Conservation (phyloP, 345 rosid genomes). For the Alliaria petiolata region DNA sequence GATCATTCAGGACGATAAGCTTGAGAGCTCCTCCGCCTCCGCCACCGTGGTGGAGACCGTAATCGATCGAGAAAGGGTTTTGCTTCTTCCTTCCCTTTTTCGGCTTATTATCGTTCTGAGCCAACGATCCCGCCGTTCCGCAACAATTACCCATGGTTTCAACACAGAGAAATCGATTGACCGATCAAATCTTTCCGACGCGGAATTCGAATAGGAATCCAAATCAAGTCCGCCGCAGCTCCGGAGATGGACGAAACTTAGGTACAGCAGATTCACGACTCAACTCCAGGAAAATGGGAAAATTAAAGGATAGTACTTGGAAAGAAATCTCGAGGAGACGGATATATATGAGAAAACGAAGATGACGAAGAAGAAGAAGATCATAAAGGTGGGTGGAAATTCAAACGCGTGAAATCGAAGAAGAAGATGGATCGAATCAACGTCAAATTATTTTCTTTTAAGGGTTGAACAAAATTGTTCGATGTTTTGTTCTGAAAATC, state of each 20-base stretch:
- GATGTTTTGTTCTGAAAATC: neutral
- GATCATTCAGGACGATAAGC: slow-evolving; percentile 61
- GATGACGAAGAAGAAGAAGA: neutral
- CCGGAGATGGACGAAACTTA: neutral
- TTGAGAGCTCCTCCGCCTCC: slow-evolving; percentile 34
- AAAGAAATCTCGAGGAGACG: neutral
- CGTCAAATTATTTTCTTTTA: neutral
- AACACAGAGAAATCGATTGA: neutral
- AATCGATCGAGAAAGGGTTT: slow-evolving; percentile 70
- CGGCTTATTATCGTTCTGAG: slow-evolving; percentile 33
- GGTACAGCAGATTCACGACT: neutral
- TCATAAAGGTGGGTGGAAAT: neutral
- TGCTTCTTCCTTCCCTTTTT: slow-evolving; percentile 48
- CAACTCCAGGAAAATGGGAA: neutral
- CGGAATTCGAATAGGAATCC: neutral
- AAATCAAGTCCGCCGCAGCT: neutral
- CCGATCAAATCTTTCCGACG: neutral
- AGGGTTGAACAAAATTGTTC: neutral
- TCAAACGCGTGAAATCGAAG: slow-evolving; percentile 24
- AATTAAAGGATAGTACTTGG: neutral
- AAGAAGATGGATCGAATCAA: slow-evolving; percentile 13
- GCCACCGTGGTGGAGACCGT: slow-evolving; percentile 38
- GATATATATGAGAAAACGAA: neutral
- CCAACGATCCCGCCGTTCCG: slow-evolving; percentile 39
- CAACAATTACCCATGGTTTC: slow-evolving; percentile 90